These are phyloP conservation scores for Osmanthus fragrans DNA, from an alignment of 257 asterid genomes.

Conservation along the genomic window DNA sequence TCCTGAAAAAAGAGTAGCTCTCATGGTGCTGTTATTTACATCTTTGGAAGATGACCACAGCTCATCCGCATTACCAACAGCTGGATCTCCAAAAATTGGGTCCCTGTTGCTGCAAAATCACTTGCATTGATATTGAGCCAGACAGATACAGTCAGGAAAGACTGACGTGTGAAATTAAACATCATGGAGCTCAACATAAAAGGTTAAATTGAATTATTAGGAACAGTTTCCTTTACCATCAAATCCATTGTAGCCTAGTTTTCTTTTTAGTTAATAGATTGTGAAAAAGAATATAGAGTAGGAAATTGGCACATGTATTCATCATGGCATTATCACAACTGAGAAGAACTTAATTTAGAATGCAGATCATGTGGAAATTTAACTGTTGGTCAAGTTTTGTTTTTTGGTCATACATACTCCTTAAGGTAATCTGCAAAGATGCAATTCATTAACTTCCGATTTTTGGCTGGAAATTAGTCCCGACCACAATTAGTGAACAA, in stretches of 20 bases:
- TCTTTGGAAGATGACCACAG: constrained; percentile 82
- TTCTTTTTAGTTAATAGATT: background rate
- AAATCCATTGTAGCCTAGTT: constrained; percentile 9
- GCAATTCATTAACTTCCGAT: background rate
- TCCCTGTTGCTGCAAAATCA: constrained; percentile 78
- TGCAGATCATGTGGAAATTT: background rate
- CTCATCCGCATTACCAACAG: constrained; percentile 56
- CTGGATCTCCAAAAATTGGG: constrained; percentile 62
- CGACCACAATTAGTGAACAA: background rate
- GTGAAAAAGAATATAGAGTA: background rate
- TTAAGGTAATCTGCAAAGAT: background rate
- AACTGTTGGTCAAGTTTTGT: background rate
- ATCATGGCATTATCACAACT: background rate
- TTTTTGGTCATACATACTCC: background rate
- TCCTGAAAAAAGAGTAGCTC: constrained; percentile 44
- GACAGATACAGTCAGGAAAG: constrained; percentile 39
- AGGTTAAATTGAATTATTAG: background rate
- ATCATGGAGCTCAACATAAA: background rate
- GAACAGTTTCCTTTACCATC: background rate
- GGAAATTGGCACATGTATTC: background rate
- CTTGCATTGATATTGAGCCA: constrained; percentile 73
- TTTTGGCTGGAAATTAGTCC: background rate
- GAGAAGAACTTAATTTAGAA: background rate
- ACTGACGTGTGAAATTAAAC: constrained; percentile 9
- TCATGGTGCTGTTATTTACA: constrained; percentile 45